These are phyloP conservation scores for Cladophialophora bantiana DNA, from an alignment of 2,329 filamentous ascomycete species.

Conservation along the genomic window DNA sequence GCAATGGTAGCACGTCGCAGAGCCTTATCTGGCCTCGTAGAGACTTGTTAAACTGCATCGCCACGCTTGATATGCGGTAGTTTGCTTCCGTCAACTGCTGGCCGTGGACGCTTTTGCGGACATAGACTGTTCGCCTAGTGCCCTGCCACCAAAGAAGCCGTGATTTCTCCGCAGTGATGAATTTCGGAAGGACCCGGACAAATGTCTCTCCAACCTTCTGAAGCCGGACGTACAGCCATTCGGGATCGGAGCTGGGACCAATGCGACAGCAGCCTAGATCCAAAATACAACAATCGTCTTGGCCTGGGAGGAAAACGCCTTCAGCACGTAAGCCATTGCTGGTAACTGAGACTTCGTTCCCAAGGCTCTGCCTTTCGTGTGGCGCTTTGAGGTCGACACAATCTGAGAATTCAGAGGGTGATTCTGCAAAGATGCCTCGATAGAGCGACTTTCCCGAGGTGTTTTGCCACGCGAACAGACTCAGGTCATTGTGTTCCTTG, in stretches of 20 bases:
- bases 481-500: constrained; percentile 28
- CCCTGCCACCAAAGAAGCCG: neutral
- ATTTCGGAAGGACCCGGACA: neutral
- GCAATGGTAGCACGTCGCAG: neutral
- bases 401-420: neutral
- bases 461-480: constrained; percentile 35
- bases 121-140: neutral
- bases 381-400: neutral
- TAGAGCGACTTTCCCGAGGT: neutral
- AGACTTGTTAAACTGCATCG: neutral
- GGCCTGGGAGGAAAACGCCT: neutral
- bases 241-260: neutral
- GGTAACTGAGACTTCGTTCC: neutral
- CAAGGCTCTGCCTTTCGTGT: neutral
- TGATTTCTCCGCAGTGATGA: constrained; percentile 1
- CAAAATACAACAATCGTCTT: neutral
- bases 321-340: neutral
- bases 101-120: neutral
- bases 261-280: neutral
- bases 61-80: constrained; percentile 2
- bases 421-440: constrained; percentile 9
- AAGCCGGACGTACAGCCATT: neutral
- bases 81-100: neutral
- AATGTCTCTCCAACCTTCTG: neutral
- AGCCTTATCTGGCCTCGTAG: neutral